phyloP scores from a whole-genome alignment of 306 rosid species.

The Castanospermum australe region DNA sequence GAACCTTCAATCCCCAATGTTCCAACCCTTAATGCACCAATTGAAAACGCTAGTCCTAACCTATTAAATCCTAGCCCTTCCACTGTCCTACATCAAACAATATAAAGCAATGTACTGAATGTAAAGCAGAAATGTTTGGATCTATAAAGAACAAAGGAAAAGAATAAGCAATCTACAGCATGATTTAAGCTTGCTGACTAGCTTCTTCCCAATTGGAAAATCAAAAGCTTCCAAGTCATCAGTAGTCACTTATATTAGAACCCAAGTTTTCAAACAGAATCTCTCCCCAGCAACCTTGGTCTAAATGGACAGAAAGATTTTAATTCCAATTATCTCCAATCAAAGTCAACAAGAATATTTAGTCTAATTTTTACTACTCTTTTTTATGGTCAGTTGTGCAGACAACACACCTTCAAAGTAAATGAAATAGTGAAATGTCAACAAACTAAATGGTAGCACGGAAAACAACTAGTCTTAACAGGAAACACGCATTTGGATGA shows the following conservation, averaged over 20 bases:
- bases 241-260: neutral
- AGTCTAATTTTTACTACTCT: neutral
- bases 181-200: conserved; percentile 7
- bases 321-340: conserved; percentile 10
- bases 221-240: conserved; percentile 4
- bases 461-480: conserved; percentile 8
- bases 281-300: conserved; percentile 18
- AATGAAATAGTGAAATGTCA: conserved; percentile 23
- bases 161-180: neutral
- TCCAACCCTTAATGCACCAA: neutral
- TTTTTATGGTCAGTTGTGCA: neutral
- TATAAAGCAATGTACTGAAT: neutral
- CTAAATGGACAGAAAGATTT: neutral
- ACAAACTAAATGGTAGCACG: neutral
- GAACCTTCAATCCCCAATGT: neutral
- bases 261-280: conserved; percentile 10
- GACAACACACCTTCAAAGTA: conserved; percentile 6
- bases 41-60: neutral
- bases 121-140: neutral
- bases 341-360: conserved; percentile 9
- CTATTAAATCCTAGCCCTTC: neutral
- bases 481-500: conserved; percentile 6
- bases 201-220: neutral
- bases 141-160: neutral
- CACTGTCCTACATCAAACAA: neutral